Percentiles rank a stretch among this genome's conserved stretches.
Evolutionary conservation across 441 rosid genomes (phyloP).

Genomic region (Corymbia calophylla): DNA sequence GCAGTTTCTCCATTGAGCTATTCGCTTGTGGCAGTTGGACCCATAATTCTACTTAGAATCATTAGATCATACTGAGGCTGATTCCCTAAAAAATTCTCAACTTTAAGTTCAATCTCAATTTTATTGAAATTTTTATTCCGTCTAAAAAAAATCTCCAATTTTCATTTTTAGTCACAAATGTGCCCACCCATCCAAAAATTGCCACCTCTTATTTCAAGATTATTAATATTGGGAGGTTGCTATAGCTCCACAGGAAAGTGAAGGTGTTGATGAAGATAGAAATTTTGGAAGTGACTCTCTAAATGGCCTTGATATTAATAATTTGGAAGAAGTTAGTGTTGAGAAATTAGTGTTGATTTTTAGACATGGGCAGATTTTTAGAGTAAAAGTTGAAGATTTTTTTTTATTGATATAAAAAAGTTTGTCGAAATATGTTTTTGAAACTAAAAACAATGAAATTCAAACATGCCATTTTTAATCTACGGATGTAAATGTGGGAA

Average conservation of each 20-base stretch:
- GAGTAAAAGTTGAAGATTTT: neutral
- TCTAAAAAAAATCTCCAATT: neutral
- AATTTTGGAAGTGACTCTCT: neutral
- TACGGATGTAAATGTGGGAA: neutral
- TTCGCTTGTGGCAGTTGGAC: neutral
- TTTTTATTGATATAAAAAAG: neutral
- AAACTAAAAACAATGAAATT: neutral
- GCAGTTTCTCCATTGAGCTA: neutral
- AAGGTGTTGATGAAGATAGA: neutral
- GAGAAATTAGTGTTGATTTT: accelerated
- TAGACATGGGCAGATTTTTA: neutral
- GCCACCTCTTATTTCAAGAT: neutral
- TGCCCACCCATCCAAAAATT: neutral
- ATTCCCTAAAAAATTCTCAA: neutral
- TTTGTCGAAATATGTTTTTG: accelerated
- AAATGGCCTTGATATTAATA: neutral
- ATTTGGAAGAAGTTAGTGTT: neutral
- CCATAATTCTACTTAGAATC: neutral
- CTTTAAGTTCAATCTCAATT: neutral
- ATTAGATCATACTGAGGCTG: neutral
- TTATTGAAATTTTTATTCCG: neutral
- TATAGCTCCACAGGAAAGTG: neutral
- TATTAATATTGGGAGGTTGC: neutral
- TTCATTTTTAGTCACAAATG: neutral
- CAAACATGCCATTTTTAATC: neutral